Percentiles rank a stretch among this genome's conserved stretches.
Evolutionary conservation across 1,284 basidiomycete genomes (phyloP).

Genomic region (Neonothopanus nambi): DNA sequence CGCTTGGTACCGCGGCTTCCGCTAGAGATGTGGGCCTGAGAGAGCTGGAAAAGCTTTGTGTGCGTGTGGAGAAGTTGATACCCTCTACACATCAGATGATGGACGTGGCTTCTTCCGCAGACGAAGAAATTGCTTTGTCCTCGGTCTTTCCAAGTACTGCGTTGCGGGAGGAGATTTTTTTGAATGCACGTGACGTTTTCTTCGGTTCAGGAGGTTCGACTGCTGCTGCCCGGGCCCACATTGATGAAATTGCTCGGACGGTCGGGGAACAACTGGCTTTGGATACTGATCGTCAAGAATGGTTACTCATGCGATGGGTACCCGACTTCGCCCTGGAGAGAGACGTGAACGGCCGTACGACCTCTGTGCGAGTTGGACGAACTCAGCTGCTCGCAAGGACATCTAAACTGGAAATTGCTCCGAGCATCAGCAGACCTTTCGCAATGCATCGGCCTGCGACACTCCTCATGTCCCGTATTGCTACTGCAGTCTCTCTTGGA

Average conservation of each 20-base stretch:
- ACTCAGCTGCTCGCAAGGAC: slow-evolving; percentile 51
- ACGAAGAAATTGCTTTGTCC: slow-evolving; percentile 31
- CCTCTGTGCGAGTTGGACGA: slow-evolving; percentile 58
- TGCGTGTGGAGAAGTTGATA: slow-evolving; percentile 66
- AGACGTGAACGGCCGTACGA: slow-evolving; percentile 59
- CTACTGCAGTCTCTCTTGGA: slow-evolving; percentile 67
- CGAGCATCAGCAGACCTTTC: slow-evolving; percentile 61
- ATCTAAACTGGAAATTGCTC: slow-evolving; percentile 36
- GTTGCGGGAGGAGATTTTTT: slow-evolving; percentile 87
- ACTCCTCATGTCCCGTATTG: slow-evolving; percentile 80
- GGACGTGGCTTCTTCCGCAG: slow-evolving; percentile 40
- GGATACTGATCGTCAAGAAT: slow-evolving; percentile 56
- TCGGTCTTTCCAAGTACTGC: slow-evolving; percentile 71
- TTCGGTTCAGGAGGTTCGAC: slow-evolving; percentile 72
- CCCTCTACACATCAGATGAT: slow-evolving; percentile 48
- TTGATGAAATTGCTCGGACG: slow-evolving; percentile 47
- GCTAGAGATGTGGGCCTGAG: slow-evolving; percentile 72
- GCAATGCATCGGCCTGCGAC: slow-evolving; percentile 90
- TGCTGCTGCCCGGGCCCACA: slow-evolving; percentile 50
- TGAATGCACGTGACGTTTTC: slow-evolving; percentile 92
- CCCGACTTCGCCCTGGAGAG: slow-evolving; percentile 73
- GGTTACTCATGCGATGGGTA: slow-evolving; percentile 57
- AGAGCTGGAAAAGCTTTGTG: slow-evolving; percentile 89
- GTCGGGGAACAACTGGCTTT: slow-evolving; percentile 71
- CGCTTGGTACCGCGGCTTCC: slow-evolving; percentile 51